A percentile compares a stretch with the other conserved stretches of the same genome.
Evolutionary conservation across 306 rosid genomes (phyloP).

Genomic region (Prinsepia uniflora): DNA sequence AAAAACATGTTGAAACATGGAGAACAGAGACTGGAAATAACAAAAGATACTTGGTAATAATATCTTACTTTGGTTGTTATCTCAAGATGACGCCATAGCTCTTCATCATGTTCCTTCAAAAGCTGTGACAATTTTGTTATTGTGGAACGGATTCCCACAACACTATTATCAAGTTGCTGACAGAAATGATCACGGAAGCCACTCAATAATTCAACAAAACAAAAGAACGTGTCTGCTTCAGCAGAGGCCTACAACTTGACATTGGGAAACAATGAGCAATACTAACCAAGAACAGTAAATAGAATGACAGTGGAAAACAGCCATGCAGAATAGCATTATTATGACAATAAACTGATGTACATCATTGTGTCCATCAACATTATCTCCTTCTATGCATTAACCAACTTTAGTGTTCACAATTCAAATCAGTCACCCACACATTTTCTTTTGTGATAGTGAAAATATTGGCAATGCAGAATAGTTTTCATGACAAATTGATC

Average conservation of each 20-base stretch:
- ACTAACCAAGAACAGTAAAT: slow-evolving; percentile 2
- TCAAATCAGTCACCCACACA: background rate
- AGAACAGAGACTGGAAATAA: background rate
- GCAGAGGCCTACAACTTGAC: slow-evolving; percentile 67
- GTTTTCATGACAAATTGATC: background rate
- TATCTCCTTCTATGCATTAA: background rate
- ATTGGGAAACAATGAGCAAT: slow-evolving; percentile 33
- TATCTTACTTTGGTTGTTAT: slow-evolving; percentile 81
- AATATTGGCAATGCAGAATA: background rate
- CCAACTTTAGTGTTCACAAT: background rate
- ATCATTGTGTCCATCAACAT: background rate
- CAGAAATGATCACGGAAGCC: slow-evolving; percentile 96
- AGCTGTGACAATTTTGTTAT: slow-evolving; percentile 84
- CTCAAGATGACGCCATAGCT: slow-evolving; percentile 99
- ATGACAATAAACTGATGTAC: background rate
- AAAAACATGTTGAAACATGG: background rate
- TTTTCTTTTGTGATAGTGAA: background rate
- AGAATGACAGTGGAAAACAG: background rate
- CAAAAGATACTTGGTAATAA: slow-evolving; percentile 15
- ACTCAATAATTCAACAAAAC: slow-evolving; percentile 94
- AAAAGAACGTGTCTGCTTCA: slow-evolving; percentile 96
- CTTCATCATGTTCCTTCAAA: slow-evolving; percentile 92
- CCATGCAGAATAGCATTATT: background rate
- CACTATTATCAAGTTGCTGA: slow-evolving; percentile 98
- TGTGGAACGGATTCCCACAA: slow-evolving; percentile 96